These are phyloP conservation scores for Bisporella sp. DNA, from an alignment of 2,329 filamentous ascomycete genomes.

Conservation along the genomic window DNA sequence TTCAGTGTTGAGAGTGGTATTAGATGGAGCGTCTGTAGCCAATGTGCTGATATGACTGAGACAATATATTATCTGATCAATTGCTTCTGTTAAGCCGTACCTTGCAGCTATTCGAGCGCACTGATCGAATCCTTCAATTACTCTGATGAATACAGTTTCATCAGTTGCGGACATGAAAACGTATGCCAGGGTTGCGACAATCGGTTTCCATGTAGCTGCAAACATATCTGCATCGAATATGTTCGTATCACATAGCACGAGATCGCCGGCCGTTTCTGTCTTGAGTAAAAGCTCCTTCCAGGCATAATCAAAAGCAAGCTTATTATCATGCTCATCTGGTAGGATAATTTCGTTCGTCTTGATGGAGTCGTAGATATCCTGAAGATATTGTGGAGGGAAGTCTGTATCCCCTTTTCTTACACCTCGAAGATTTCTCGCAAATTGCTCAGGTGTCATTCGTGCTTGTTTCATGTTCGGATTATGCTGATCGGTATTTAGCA, in stretches of 20 bases:
- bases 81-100: constrained; percentile 74
- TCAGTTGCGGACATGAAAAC: constrained; percentile 99
- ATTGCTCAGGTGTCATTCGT: constrained; percentile 80
- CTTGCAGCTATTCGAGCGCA: constrained; percentile 87
- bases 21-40: constrained; percentile 67
- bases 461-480: constrained; percentile 83
- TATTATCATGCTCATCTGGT: constrained; percentile 94
- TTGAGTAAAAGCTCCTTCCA: constrained; percentile 94
- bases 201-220: constrained; percentile 87
- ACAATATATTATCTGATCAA: constrained; percentile 89
- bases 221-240: constrained; percentile 98
- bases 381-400: constrained; percentile 76
- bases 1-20: constrained; percentile 87
- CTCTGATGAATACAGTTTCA: constrained; percentile 87
- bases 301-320: constrained; percentile 92
- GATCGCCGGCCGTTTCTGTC: constrained; percentile 64
- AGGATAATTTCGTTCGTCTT: constrained; percentile 91
- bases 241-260: constrained; percentile 81
- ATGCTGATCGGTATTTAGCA: constrained; percentile 95
- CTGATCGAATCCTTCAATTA: constrained; percentile 93
- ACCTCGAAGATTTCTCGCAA: constrained; percentile 82
- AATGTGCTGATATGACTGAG: constrained; percentile 87
- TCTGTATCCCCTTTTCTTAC: constrained; percentile 76
- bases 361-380: constrained; percentile 86
- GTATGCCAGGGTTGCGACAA: constrained; percentile 90